A percentile compares a stretch with the other conserved stretches of the same genome.
phyloP scores from a whole-genome alignment of 176 grass and related monocot species.

The Rhipidocladum racemiflorum region DNA sequence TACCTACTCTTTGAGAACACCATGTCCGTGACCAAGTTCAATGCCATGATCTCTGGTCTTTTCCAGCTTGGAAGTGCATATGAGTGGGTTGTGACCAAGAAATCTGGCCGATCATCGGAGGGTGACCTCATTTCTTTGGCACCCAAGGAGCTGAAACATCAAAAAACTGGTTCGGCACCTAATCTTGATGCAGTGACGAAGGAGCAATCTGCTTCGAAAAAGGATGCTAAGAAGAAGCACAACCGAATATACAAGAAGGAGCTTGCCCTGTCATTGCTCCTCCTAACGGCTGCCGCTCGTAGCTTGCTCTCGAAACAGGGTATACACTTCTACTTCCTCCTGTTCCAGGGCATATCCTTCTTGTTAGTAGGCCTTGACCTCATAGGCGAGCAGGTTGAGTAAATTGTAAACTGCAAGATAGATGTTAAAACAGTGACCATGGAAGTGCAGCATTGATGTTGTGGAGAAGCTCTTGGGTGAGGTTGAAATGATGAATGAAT shows the following conservation, averaged over 20 bases:
- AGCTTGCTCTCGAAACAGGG: constrained; percentile 94
- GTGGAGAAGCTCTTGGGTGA: constrained; percentile 25
- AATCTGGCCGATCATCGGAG: constrained; percentile 85
- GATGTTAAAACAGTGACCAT: constrained; percentile 11
- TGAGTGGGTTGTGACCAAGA: constrained; percentile 98
- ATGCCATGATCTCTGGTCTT: constrained; percentile 91
- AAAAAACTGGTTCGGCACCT: constrained; percentile 47
- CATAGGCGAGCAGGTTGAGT: constrained; percentile 94
- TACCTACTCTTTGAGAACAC: constrained; percentile 99
- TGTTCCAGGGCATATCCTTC: constrained; percentile 97
- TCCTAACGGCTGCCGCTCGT: constrained; percentile 74
- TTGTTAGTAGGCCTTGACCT: constrained; percentile 94
- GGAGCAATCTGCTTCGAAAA: constrained; percentile 32
- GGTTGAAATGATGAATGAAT: constrained; percentile 14
- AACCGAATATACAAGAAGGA: constrained; percentile 99
- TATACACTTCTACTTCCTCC: constrained; percentile 99
- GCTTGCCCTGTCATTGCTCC: constrained; percentile 73
- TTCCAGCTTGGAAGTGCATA: constrained; percentile 94
- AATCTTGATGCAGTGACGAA: constrained; percentile 52
- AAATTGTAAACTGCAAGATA: constrained; percentile 44
- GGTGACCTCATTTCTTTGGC: constrained; percentile 70
- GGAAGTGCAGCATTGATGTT: background rate
- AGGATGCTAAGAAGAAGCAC: constrained; percentile 73
- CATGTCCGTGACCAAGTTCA: constrained; percentile 99
- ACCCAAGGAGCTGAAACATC: constrained; percentile 43